Evolutionary conservation across 176 grass and related monocot genomes (phyloP).

Genomic region (Musa acuminata): DNA sequence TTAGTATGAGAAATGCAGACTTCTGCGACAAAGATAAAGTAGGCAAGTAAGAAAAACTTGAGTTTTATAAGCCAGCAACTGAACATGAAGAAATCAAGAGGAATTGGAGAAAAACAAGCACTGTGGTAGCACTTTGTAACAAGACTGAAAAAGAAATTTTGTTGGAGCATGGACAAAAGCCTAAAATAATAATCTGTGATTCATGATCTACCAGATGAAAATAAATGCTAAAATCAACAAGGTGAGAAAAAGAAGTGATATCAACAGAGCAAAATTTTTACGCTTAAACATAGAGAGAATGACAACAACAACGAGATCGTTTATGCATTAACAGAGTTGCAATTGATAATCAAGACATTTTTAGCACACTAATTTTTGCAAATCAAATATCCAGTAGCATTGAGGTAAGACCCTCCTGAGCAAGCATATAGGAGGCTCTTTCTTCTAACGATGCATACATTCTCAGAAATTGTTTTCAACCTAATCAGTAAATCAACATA

Average conservation of each 20-base stretch:
- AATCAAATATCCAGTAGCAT: neutral
- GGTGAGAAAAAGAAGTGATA: neutral
- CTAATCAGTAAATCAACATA: neutral
- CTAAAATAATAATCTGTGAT: neutral
- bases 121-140: too few relatives aligned
- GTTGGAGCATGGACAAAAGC: neutral
- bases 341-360: neutral
- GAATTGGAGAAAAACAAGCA: too few relatives aligned
- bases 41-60: neutral
- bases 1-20: neutral
- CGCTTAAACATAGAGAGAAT: neutral
- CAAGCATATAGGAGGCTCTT: neutral
- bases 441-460: neutral
- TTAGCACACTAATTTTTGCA: too few relatives aligned
- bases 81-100: neutral
- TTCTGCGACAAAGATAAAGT: constrained; percentile 1
- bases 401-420: neutral
- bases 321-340: neutral
- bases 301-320: neutral
- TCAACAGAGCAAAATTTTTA: neutral
- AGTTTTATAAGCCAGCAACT: too few relatives aligned
- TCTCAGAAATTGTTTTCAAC: neutral
- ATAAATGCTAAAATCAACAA: neutral
- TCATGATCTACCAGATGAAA: neutral
- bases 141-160: neutral